These are phyloP conservation scores for Fonsecaea monophora DNA, from an alignment of 2,329 filamentous ascomycete genomes.

Conservation along the genomic window DNA sequence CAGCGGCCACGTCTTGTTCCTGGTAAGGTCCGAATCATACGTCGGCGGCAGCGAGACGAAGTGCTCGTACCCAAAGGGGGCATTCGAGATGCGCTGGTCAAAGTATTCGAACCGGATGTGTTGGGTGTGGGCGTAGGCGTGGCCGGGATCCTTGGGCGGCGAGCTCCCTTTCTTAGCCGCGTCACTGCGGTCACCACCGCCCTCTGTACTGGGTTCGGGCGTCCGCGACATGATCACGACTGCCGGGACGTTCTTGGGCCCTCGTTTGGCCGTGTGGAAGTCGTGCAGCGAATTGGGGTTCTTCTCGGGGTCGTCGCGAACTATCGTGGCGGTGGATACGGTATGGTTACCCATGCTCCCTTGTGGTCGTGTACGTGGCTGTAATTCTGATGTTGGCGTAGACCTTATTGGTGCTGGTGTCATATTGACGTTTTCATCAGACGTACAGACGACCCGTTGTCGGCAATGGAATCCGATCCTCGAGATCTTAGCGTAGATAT, in stretches of 20 bases:
- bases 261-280: slow-evolving; percentile 27
- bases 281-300: slow-evolving; percentile 36
- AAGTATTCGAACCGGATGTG: slow-evolving; percentile 30
- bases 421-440: background rate
- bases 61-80: slow-evolving; percentile 34
- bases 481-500: background rate
- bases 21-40: slow-evolving; percentile 17
- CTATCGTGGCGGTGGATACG: background rate
- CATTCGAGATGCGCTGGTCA: slow-evolving; percentile 30
- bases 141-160: slow-evolving; percentile 27
- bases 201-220: background rate
- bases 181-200: background rate
- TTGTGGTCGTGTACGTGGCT: background rate
- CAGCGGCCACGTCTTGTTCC: slow-evolving; percentile 24
- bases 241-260: slow-evolving; percentile 30
- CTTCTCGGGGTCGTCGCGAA: slow-evolving; percentile 17
- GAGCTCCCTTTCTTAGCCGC: background rate
- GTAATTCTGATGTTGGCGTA: background rate
- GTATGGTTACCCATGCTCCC: background rate
- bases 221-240: slow-evolving; percentile 10
- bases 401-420: background rate
- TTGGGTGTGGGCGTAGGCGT: slow-evolving; percentile 25
- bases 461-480: background rate
- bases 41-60: slow-evolving; percentile 33
- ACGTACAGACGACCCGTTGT: background rate